Evolutionary conservation across 495 filamentous ascomycete genomes (phyloP).

Genomic region (Penicillium argentinense): DNA sequence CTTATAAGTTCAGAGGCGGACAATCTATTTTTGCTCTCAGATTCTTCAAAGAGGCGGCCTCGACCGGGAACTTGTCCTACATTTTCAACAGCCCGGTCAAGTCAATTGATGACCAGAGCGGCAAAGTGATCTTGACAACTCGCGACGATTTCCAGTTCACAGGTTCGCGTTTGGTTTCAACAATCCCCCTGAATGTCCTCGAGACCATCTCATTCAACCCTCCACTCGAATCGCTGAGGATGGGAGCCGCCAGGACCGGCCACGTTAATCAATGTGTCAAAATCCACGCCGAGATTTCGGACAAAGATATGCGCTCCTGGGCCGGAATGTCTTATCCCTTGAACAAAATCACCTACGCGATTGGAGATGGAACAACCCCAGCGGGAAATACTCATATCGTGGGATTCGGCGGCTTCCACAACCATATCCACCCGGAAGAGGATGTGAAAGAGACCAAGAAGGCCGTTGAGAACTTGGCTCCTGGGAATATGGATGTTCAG

Average conservation of each 20-base stretch:
- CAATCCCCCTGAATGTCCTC: conserved; percentile 33
- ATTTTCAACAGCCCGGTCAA: conserved; percentile 24
- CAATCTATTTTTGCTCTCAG: conserved; percentile 26
- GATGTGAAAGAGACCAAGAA: conserved; percentile 17
- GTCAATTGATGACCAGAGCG: conserved; percentile 14
- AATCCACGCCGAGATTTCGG: conserved; percentile 28
- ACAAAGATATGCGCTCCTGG: conserved; percentile 25
- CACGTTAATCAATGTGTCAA: conserved; percentile 32
- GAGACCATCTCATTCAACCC: conserved; percentile 22
- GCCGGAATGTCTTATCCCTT: conserved; percentile 25
- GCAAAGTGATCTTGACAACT: conserved; percentile 13
- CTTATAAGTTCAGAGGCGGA: conserved; percentile 28
- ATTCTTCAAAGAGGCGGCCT: conserved; percentile 25
- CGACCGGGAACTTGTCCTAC: conserved; percentile 19
- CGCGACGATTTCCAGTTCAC: conserved; percentile 14
- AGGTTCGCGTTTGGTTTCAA: conserved; percentile 20
- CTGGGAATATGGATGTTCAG: conserved; percentile 23
- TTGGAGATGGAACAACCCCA: conserved; percentile 21
- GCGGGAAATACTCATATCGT: conserved; percentile 27
- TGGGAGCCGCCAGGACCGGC: conserved; percentile 17
- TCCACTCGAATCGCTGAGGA: conserved; percentile 19
- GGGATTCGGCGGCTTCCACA: conserved; percentile 19
- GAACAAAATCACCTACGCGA: conserved; percentile 19
- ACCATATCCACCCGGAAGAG: conserved; percentile 23
- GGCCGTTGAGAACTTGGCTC: conserved; percentile 19